A percentile compares a stretch with the other conserved stretches of the same genome.
These are phyloP conservation scores for Centrapalus pauciflorus DNA, from an alignment of 129 eudicot genomes.

Conservation along the genomic window DNA sequence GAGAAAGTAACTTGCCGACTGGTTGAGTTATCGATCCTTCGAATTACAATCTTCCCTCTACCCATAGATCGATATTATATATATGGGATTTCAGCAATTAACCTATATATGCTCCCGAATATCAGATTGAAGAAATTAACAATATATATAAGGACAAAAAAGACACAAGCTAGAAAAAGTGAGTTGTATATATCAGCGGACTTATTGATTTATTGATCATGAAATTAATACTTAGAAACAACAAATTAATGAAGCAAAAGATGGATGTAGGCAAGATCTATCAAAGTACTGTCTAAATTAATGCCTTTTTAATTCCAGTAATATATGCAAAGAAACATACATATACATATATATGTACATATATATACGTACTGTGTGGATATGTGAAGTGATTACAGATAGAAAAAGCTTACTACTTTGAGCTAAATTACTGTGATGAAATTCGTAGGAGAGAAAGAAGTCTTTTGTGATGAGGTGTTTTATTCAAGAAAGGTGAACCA, in stretches of 20 bases:
- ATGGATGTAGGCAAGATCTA: constrained; percentile 6
- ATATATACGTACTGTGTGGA: no score
- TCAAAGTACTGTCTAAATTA: neutral
- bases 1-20: constrained; percentile 91
- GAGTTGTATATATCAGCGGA: neutral
- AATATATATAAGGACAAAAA: neutral
- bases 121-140: neutral
- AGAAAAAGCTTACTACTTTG: constrained; percentile 28
- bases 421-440: constrained; percentile 21
- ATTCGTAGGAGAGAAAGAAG: constrained; percentile 14
- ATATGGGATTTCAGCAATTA: constrained; percentile 22
- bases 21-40: constrained; percentile 86
- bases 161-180: constrained; percentile 5
- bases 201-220: neutral
- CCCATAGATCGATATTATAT: constrained; percentile 61
- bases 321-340: no score
- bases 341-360: no score
- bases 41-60: constrained; percentile 81
- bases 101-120: neutral
- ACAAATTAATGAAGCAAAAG: neutral
- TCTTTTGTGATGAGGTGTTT: constrained; percentile 17
- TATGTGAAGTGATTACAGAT: constrained; percentile 6
- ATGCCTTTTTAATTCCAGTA: constrained; percentile 4
- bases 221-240: constrained; percentile 5
- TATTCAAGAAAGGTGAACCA: constrained; percentile 19